phyloP scores from a whole-genome alignment of 2,329 filamentous ascomycete species.

The Phialophora expanda region DNA sequence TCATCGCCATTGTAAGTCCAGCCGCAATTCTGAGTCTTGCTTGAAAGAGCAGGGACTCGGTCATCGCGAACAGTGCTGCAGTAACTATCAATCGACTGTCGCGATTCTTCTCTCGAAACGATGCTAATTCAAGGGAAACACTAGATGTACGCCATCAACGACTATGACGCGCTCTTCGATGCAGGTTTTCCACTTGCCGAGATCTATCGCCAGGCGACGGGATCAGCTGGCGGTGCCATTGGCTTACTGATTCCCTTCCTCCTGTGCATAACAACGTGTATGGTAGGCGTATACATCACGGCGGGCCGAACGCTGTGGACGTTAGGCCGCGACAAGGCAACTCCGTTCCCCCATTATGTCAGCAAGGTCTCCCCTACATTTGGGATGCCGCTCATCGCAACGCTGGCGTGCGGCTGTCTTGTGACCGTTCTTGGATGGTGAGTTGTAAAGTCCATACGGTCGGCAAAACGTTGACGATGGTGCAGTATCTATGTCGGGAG shows the following conservation, averaged over 20 bases:
- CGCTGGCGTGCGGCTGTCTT: conserved; percentile 56
- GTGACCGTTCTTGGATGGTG: conserved; percentile 58
- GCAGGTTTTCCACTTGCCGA: conserved; percentile 67
- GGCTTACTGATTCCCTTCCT: conserved; percentile 61
- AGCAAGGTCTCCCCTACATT: conserved; percentile 54
- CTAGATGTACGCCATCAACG: conserved; percentile 58
- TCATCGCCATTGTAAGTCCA: conserved; percentile 50
- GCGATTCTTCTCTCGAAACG: not conserved
- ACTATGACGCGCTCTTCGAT: conserved; percentile 50
- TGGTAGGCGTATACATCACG: conserved; percentile 64
- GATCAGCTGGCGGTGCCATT: conserved; percentile 57
- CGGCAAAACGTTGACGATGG: conserved; percentile 56
- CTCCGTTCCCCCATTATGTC: conserved; percentile 58
- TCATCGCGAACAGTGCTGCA: not conserved
- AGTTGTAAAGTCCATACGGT: conserved; percentile 42
- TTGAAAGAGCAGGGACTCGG: not conserved
- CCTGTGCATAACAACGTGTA: conserved; percentile 58
- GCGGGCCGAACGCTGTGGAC: conserved; percentile 68
- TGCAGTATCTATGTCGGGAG: conserved; percentile 52
- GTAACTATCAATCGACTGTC: not conserved
- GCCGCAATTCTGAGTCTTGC: not conserved
- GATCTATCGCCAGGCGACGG: conserved; percentile 67
- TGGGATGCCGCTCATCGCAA: conserved; percentile 62
- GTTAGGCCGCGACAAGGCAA: conserved; percentile 63
- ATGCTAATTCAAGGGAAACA: conserved; percentile 39